These are phyloP conservation scores for Chytridiales sp. DNA, from an alignment of 371 early-diverging fungal genomes.

Conservation along the genomic window DNA sequence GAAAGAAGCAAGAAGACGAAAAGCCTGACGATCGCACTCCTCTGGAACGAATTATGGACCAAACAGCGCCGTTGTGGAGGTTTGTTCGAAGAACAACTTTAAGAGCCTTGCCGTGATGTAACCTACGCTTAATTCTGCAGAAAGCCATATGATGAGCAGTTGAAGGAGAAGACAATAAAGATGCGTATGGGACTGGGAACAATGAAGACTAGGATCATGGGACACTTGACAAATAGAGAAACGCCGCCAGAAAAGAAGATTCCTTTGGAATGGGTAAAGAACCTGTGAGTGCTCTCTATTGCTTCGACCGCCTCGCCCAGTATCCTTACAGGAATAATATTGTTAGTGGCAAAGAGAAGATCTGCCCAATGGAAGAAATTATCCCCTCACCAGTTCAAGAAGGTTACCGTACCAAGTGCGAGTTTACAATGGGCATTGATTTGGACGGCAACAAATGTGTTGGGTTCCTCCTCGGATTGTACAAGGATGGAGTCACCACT, in stretches of 20 bases:
- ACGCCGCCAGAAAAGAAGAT: constrained; percentile 19
- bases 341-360: constrained; percentile 9
- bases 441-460: constrained; percentile 56
- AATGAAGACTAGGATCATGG: constrained; percentile 24
- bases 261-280: constrained; percentile 20
- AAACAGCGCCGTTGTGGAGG: constrained; percentile 72
- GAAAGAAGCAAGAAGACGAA: constrained; percentile 3
- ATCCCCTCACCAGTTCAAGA: constrained; percentile 65
- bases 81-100: constrained; percentile 35
- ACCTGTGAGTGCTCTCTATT: constrained; percentile 14
- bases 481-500: constrained; percentile 58
- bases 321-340: neutral
- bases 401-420: constrained; percentile 80
- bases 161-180: constrained; percentile 30
- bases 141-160: constrained; percentile 44
- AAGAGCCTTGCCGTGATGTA: constrained; percentile 17
- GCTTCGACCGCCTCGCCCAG: neutral
- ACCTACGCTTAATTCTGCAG: constrained; percentile 16
- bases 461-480: constrained; percentile 73
- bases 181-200: constrained; percentile 27
- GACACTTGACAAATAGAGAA: constrained; percentile 30
- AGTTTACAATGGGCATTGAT: constrained; percentile 73
- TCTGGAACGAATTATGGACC: constrained; percentile 64
- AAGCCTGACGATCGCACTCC: constrained; percentile 42
- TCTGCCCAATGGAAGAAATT: constrained; percentile 50